These are phyloP conservation scores for Cladorrhinum samala DNA, from an alignment of 495 filamentous ascomycete species.

Conservation along the genomic window DNA sequence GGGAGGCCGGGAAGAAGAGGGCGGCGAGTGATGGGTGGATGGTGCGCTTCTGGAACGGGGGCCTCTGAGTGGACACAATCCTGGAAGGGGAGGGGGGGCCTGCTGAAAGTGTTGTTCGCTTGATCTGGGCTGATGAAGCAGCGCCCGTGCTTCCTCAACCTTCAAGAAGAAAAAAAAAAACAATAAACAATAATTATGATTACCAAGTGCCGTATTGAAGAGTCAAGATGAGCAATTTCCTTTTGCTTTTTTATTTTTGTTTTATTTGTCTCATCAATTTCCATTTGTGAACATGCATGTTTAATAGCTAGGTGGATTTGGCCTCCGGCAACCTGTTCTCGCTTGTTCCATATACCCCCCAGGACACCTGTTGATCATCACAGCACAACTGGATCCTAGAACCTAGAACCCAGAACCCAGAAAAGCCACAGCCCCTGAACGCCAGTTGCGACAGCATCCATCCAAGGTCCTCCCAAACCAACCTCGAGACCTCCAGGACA, in stretches of 20 bases:
- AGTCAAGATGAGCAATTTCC: not conserved
- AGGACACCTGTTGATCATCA: not conserved
- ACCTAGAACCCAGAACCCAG: not conserved
- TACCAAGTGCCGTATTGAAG: not conserved
- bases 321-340: not conserved
- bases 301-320: not conserved
- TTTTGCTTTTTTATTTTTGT: not conserved
- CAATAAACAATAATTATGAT: not conserved
- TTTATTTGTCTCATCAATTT: not conserved
- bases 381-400: not conserved
- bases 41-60: slow-evolving; percentile 9
- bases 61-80: slow-evolving; percentile 24
- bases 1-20: slow-evolving; percentile 42
- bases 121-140: slow-evolving; percentile 23
- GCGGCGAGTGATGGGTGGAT: slow-evolving; percentile 20
- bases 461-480: no score
- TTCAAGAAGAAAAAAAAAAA: not conserved
- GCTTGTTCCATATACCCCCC: no score
- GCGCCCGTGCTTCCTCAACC: slow-evolving; percentile 3
- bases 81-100: slow-evolving; percentile 17
- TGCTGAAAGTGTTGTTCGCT: slow-evolving; percentile 18
- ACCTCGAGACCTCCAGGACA: not conserved
- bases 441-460: not conserved
- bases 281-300: not conserved
- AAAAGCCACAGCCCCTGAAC: not conserved